Conservation (phyloP, 768 basidiomycete genomes). For the Lentinula edodes region DNA sequence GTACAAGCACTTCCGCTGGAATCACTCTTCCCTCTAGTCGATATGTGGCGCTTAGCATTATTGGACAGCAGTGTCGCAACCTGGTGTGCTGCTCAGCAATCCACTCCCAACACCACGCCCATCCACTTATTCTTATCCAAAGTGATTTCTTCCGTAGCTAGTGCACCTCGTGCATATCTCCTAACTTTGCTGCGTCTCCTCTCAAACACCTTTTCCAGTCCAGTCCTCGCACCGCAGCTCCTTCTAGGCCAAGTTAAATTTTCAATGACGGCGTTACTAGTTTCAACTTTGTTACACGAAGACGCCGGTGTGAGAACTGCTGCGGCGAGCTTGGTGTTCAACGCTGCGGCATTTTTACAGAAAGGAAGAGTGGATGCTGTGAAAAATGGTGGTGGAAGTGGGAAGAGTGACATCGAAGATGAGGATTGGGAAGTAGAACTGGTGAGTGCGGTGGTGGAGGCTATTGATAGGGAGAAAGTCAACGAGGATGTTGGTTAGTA, state of each 20-base stretch:
- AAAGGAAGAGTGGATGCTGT: slow-evolving; percentile 44
- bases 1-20: slow-evolving; percentile 39
- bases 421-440: slow-evolving; percentile 88
- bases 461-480: slow-evolving; percentile 60
- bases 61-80: slow-evolving; percentile 54
- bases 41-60: slow-evolving; percentile 76
- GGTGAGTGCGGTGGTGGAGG: slow-evolving; percentile 77
- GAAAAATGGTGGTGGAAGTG: slow-evolving; percentile 22
- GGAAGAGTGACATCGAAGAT: slow-evolving; percentile 42
- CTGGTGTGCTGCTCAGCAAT: slow-evolving; percentile 36
- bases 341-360: slow-evolving; percentile 65
- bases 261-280: slow-evolving; percentile 47
- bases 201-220: slow-evolving; percentile 58
- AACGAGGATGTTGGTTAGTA: slow-evolving; percentile 79
- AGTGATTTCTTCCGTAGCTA: slow-evolving; percentile 27
- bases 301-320: slow-evolving; percentile 70
- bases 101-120: slow-evolving; percentile 28
- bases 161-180: slow-evolving; percentile 43
- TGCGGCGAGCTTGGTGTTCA: slow-evolving; percentile 79
- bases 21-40: slow-evolving; percentile 74
- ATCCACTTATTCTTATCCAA: slow-evolving; percentile 42
- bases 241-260: slow-evolving; percentile 24
- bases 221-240: slow-evolving; percentile 36
- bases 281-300: slow-evolving; percentile 61
- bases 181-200: slow-evolving; percentile 66